Conservation (phyloP, 2,329 filamentous ascomycete species). For the Capronia americana region DNA sequence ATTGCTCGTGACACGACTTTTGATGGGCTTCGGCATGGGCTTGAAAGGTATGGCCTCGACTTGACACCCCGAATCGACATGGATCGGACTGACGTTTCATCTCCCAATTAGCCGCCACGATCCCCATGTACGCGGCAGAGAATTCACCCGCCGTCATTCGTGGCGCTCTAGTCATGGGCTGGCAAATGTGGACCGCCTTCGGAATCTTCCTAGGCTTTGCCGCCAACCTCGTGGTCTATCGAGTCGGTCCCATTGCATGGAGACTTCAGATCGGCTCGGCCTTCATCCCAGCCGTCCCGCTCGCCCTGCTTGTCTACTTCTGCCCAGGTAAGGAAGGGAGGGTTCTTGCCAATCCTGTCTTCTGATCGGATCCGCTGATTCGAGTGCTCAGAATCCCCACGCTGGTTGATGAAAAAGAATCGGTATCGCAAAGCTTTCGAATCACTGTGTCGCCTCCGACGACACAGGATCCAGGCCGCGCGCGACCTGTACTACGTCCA, state of each 20-base stretch:
- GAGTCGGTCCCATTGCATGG: conserved; percentile 66
- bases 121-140: conserved; percentile 57
- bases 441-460: conserved; percentile 57
- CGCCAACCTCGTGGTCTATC: conserved; percentile 68
- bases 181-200: conserved; percentile 61
- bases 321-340: conserved; percentile 53
- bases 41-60: conserved; percentile 43
- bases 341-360: background rate
- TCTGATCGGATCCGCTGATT: background rate
- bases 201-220: conserved; percentile 71
- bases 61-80: too few relatives aligned
- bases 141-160: conserved; percentile 57
- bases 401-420: conserved; percentile 55
- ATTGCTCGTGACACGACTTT: conserved; percentile 50
- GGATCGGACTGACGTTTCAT: background rate
- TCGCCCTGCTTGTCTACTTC: conserved; percentile 64
- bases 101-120: conserved; percentile 43
- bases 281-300: conserved; percentile 68
- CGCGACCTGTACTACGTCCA: conserved; percentile 61
- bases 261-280: conserved; percentile 68
- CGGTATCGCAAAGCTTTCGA: conserved; percentile 55
- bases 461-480: conserved; percentile 60
- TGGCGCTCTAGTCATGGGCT: conserved; percentile 60
- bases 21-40: conserved; percentile 52
- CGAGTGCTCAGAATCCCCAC: conserved; percentile 31